phyloP scores from a whole-genome alignment of 2,329 filamentous ascomycete species.

The Diaporthe australafricana region DNA sequence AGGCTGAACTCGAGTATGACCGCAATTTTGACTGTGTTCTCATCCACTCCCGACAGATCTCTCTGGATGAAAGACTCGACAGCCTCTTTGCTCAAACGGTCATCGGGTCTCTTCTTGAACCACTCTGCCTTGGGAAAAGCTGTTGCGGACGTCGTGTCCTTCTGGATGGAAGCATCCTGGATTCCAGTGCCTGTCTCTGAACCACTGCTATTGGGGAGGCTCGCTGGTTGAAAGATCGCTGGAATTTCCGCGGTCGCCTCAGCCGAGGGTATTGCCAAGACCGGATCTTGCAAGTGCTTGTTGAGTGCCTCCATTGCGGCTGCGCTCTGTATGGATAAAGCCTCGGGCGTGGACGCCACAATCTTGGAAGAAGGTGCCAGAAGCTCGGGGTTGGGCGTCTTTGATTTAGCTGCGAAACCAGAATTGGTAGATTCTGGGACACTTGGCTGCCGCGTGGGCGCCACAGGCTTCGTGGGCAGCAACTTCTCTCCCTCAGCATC shows the following conservation, averaged over 20 bases:
- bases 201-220: background rate
- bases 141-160: background rate
- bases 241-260: background rate
- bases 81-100: slow-evolving; percentile 18
- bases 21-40: slow-evolving; percentile 47
- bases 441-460: slow-evolving; percentile 31
- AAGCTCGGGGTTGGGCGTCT: background rate
- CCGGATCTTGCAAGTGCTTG: slow-evolving; percentile 16
- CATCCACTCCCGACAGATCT: slow-evolving; percentile 38
- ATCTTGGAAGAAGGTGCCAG: background rate
- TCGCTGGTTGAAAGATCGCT: background rate
- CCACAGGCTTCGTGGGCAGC: background rate
- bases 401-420: slow-evolving; percentile 11
- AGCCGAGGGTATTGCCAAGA: background rate
- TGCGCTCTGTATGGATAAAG: background rate
- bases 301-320: slow-evolving; percentile 28
- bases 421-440: background rate
- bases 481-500: background rate
- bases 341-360: background rate
- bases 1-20: slow-evolving; percentile 52
- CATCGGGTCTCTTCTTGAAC: background rate
- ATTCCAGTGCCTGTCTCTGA: background rate
- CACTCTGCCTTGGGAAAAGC: background rate
- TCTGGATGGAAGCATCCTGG: background rate
- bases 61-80: slow-evolving; percentile 40